A percentile compares a stretch with the other conserved stretches of the same genome.
Evolutionary conservation across 495 filamentous ascomycete genomes (phyloP).

Genomic region (Penicillium pancosmium): DNA sequence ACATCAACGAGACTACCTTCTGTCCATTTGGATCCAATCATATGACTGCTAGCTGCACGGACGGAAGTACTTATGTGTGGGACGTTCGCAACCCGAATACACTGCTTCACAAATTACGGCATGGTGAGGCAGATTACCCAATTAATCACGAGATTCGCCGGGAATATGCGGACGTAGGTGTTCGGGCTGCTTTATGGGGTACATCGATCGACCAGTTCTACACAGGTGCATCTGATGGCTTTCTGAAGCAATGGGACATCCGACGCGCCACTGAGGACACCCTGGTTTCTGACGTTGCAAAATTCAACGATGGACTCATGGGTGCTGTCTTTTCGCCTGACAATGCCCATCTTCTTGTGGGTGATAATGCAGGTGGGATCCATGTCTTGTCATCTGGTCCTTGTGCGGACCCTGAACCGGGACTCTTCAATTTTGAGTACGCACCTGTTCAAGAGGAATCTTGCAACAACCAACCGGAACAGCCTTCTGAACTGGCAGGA

Average conservation of each 20-base stretch:
- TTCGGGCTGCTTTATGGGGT: conserved; percentile 82
- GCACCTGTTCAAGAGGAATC: conserved; percentile 16
- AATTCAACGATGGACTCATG: conserved; percentile 53
- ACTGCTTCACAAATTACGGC: conserved; percentile 67
- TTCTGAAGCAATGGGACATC: conserved; percentile 86
- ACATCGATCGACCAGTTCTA: conserved; percentile 70
- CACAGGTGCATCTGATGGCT: conserved; percentile 86
- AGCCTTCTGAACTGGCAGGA: conserved; percentile 25
- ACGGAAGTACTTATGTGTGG: conserved; percentile 83
- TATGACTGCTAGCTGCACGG: conserved; percentile 81
- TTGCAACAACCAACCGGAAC: background rate
- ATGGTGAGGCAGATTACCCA: conserved; percentile 69
- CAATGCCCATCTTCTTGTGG: conserved; percentile 69
- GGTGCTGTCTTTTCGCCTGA: conserved; percentile 76
- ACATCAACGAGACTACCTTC: conserved; percentile 83
- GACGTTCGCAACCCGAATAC: conserved; percentile 60
- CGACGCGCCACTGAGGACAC: conserved; percentile 58
- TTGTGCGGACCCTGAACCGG: conserved; percentile 20
- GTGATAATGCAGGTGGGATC: conserved; percentile 74
- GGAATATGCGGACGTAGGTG: conserved; percentile 77
- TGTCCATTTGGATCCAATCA: conserved; percentile 54
- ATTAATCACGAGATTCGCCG: conserved; percentile 55
- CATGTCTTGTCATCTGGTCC: conserved; percentile 61
- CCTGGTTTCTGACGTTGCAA: conserved; percentile 61
- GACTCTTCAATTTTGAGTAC: conserved; percentile 22